Base-by-base conservation (phyloP, 1,284 basidiomycete species). In the Pseudozyma pruni region DNA sequence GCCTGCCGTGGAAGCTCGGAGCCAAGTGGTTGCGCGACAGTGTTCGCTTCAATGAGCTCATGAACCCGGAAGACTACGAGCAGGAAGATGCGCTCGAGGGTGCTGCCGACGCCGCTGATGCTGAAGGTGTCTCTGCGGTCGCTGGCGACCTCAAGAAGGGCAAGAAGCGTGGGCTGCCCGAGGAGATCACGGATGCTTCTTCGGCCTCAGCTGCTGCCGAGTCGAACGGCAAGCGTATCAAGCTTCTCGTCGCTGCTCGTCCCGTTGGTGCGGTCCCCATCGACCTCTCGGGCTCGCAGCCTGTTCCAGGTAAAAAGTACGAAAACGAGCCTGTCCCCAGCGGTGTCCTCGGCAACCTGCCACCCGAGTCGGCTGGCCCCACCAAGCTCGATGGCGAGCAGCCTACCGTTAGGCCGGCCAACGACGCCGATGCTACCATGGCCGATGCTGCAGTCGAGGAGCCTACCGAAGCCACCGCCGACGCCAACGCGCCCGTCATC, bases 401-500 rank as follows among this genome's bases (percentile, higher is more conserved):
- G 41, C 61, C 66, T 5, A 48, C 60, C 4, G 72, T 76, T 14
- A 49, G 66, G 14, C 51, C 72, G 17, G 64, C 77, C 55, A 60
- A 53, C 39, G 61, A 75, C 39, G 63, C 63, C 34, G 82, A 83
- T 57, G 66, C 73, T 14, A 57, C 66, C 31, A 75, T 79, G 79
- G 45, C 61, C 38, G 70, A 66, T 22, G 54, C 54, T 29, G 81
- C 14, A 87, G 91, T 68, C 89, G 90, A 60, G 89, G 90, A 88
- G 8, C 90, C 85, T 20, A 88, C 90, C 54, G 89, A 90, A 70
- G 88, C 88, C 71, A 89, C 90, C 78, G 89, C 89, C 11, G 90
- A 91, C 40, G 57, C 58, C 64, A 55, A 48, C 23, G 69, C 59
- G n/a, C 64, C 72, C 27, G 64, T 45, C 35, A 33, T 70, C 23